These are phyloP conservation scores for Flaveria bidentis DNA, from an alignment of 129 eudicot genomes.

Conservation along the genomic window DNA sequence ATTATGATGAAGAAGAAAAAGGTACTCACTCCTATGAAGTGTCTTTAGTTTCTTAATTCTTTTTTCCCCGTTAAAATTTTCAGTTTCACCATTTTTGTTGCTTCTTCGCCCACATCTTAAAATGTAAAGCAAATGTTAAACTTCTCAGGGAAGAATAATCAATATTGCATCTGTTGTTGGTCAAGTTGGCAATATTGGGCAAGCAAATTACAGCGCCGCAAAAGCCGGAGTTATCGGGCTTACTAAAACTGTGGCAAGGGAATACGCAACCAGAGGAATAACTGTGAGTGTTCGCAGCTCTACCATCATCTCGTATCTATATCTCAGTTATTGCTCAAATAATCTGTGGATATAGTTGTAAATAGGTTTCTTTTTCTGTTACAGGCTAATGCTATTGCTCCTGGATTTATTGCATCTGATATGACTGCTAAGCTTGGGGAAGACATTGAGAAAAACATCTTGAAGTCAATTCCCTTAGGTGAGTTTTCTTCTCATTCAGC, in stretches of 20 bases:
- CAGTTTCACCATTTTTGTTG: not conserved
- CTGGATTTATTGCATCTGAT: conserved; percentile 98
- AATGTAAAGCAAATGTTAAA: conserved; percentile 9
- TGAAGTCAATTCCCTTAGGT: conserved; percentile 85
- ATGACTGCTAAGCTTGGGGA: conserved; percentile 93
- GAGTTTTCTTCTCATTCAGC: conserved; percentile 15
- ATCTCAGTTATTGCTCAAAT: conserved; percentile 5
- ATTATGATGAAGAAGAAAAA: conserved; percentile 94
- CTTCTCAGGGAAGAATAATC: conserved; percentile 85
- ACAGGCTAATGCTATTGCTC: conserved; percentile 96
- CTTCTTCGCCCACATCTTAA: not conserved
- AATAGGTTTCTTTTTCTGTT: conserved; percentile 6
- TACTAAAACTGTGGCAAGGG: conserved; percentile 92
- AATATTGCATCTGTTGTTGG: conserved; percentile 97
- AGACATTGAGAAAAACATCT: conserved; percentile 81
- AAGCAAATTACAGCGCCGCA: conserved; percentile 98
- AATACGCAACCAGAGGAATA: conserved; percentile 87
- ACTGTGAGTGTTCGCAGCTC: conserved; percentile 49
- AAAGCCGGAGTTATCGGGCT: conserved; percentile 96
- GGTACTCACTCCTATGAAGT: conserved; percentile 41
- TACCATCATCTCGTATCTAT: not conserved
- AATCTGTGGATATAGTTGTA: not conserved
- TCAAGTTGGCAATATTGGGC: conserved; percentile 87
- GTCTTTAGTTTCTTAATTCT: not conserved
- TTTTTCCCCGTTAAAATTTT: not conserved